These are phyloP conservation scores for Lepiota brunneoincarnata DNA, from an alignment of 768 basidiomycete species.

Conservation along the genomic window DNA sequence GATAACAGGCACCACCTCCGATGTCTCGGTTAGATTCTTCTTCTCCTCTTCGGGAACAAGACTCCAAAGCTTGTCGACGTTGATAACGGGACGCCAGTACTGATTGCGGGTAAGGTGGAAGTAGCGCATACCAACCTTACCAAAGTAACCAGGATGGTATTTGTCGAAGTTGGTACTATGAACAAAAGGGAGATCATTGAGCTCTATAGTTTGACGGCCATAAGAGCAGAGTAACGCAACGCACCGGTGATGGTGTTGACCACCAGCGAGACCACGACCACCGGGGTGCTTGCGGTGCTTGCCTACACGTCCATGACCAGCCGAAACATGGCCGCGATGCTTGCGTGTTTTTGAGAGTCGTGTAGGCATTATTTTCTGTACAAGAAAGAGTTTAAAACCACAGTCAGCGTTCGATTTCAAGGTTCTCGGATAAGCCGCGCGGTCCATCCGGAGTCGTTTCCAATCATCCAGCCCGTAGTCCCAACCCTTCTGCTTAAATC, in stretches of 20 bases:
- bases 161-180: slow-evolving; percentile 93
- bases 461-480: slow-evolving; percentile 38
- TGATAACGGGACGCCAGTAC: slow-evolving; percentile 94
- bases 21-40: slow-evolving; percentile 66
- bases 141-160: slow-evolving; percentile 99
- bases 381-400: slow-evolving; percentile 15
- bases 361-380: slow-evolving; percentile 79
- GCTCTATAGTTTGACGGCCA: neutral
- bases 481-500: slow-evolving; percentile 23
- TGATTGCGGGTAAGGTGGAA: slow-evolving; percentile 93
- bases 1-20: slow-evolving; percentile 91
- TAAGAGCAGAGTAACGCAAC: slow-evolving; percentile 26
- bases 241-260: slow-evolving; percentile 97
- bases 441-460: slow-evolving; percentile 46
- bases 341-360: slow-evolving; percentile 97
- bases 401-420: slow-evolving; percentile 19
- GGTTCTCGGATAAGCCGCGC: slow-evolving; percentile 1
- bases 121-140: slow-evolving; percentile 99
- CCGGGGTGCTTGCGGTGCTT: slow-evolving; percentile 99
- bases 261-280: slow-evolving; percentile 99
- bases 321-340: slow-evolving; percentile 98
- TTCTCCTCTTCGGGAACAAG: slow-evolving; percentile 87
- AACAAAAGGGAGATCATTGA: slow-evolving; percentile 3
- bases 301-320: slow-evolving; percentile 99
- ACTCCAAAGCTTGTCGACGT: slow-evolving; percentile 96